Evolutionary conservation across 768 basidiomycete genomes (phyloP).

Genomic region (Daedaleopsis sinensis): DNA sequence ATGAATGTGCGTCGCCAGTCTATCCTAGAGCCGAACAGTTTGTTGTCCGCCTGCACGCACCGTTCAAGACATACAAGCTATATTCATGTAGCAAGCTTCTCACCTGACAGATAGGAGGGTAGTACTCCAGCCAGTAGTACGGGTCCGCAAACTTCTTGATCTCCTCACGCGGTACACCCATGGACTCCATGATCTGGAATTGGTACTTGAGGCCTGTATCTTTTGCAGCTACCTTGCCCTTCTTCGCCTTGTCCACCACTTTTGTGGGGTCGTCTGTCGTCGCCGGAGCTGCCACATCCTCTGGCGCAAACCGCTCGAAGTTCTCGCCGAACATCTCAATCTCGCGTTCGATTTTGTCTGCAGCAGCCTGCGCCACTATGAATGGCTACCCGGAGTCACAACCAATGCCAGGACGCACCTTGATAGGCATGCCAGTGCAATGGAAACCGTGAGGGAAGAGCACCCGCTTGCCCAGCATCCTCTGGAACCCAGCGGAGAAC

Average conservation of each 20-base stretch:
- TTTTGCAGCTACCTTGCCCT: slow-evolving; percentile 93
- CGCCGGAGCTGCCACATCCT: slow-evolving; percentile 42
- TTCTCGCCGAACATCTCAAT: slow-evolving; percentile 94
- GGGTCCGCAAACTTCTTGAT: slow-evolving; percentile 98
- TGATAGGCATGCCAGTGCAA: slow-evolving; percentile 99
- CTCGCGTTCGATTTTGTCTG: slow-evolving; percentile 97
- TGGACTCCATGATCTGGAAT: slow-evolving; percentile 98
- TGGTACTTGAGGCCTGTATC: slow-evolving; percentile 94
- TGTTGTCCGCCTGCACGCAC: slow-evolving; percentile 65
- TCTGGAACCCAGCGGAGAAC: slow-evolving; percentile 92
- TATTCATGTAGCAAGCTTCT: slow-evolving; percentile 28
- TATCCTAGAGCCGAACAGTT: slow-evolving; percentile 88
- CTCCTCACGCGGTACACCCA: slow-evolving; percentile 83
- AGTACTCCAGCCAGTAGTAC: slow-evolving; percentile 89
- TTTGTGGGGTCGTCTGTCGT: slow-evolving; percentile 40
- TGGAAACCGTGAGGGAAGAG: slow-evolving; percentile 98
- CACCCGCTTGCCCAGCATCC: slow-evolving; percentile 92
- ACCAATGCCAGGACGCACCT: slow-evolving; percentile 55
- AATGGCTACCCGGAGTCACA: background rate
- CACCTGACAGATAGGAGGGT: slow-evolving; percentile 93
- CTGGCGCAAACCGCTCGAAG: slow-evolving; percentile 70
- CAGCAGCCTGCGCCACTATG: slow-evolving; percentile 65
- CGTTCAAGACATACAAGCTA: slow-evolving; percentile 11
- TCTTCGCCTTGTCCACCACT: slow-evolving; percentile 82
- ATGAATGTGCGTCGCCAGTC: slow-evolving; percentile 97